Conservation (phyloP, 331 rosid genomes). For the Acacia pycnantha region DNA sequence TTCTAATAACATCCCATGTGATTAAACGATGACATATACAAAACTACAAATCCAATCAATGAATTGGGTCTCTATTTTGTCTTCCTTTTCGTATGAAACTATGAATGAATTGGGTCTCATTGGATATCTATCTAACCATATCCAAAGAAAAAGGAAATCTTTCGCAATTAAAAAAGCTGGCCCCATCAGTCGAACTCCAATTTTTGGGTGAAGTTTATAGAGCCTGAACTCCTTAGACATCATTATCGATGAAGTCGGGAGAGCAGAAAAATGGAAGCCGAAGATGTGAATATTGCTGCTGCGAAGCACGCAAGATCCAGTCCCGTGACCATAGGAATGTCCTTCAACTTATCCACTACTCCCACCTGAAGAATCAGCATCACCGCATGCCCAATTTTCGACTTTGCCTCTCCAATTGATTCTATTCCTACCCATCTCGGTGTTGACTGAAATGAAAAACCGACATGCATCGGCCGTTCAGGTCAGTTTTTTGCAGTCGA, state of each 20-base stretch:
- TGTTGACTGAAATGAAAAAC: constrained; percentile 41
- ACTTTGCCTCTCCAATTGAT: constrained; percentile 64
- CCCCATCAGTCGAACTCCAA: background rate
- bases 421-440: constrained; percentile 66
- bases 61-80: background rate
- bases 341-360: constrained; percentile 73
- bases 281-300: constrained; percentile 66
- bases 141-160: background rate
- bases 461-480: background rate
- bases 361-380: constrained; percentile 89
- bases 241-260: constrained; percentile 43
- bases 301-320: constrained; percentile 86
- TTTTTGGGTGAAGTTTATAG: background rate
- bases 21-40: background rate
- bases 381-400: constrained; percentile 88
- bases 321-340: constrained; percentile 57
- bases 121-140: background rate
- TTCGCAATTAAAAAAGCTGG: background rate
- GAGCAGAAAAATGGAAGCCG: constrained; percentile 74
- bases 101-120: background rate
- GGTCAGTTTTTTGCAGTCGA: background rate
- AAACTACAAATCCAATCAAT: background rate
- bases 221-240: background rate
- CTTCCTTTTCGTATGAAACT: background rate
- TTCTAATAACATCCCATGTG: background rate